Conservation (phyloP, 495 filamentous ascomycete genomes). For the Corynascus novoguineensis region DNA sequence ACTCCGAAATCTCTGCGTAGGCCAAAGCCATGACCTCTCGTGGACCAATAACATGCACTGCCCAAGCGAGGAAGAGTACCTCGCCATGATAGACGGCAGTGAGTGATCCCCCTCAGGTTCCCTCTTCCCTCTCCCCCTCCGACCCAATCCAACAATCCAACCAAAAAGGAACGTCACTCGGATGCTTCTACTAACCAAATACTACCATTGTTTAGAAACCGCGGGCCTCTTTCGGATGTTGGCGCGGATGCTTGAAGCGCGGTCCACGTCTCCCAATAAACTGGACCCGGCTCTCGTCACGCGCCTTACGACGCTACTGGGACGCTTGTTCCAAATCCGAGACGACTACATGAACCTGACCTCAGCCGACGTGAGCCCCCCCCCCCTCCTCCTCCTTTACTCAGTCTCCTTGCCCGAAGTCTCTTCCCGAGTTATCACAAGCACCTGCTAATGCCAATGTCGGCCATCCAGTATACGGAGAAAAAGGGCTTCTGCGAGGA, state of each 20-base stretch:
- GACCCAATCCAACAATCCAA: no score
- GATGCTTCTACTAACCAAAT: no score
- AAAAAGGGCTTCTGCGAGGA: constrained; percentile 55
- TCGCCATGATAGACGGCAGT: constrained; percentile 85
- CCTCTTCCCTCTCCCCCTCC: no score
- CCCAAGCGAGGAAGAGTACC: constrained; percentile 79
- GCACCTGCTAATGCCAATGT: background rate
- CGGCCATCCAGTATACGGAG: constrained; percentile 34
- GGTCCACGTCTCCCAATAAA: constrained; percentile 49
- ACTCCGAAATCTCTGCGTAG: constrained; percentile 73
- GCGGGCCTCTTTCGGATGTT: constrained; percentile 59
- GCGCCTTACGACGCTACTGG: constrained; percentile 65
- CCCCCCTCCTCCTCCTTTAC: no score
- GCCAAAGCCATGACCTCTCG: constrained; percentile 85
- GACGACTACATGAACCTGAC: constrained; percentile 82
- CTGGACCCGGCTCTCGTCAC: constrained; percentile 38
- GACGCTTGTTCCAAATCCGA: constrained; percentile 78
- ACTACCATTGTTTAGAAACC: no score
- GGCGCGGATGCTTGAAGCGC: constrained; percentile 77
- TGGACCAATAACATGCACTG: constrained; percentile 80
- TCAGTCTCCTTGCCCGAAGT: background rate
- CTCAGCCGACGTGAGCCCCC: constrained; percentile 12
- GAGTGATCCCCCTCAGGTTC: background rate
- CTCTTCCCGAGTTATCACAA: background rate
- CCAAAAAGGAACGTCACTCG: no score